phyloP scores from a whole-genome alignment of 805 yeast species.

The Schwanniomyces pseudopolymorphus region DNA sequence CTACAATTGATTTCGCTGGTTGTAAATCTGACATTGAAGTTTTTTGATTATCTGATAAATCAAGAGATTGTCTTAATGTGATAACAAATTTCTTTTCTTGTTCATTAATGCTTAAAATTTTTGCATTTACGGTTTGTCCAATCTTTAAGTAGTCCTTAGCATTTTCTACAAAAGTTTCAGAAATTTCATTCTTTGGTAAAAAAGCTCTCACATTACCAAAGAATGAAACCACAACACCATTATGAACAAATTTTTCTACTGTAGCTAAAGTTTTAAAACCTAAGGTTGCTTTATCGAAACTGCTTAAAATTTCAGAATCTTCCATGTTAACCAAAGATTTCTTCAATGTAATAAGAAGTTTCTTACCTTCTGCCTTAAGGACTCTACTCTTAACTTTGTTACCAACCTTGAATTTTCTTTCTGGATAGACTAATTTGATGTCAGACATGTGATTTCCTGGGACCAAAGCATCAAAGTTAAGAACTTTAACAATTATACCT shows the following conservation, averaged over 20 bases:
- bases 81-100: conserved; percentile 59
- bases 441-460: conserved; percentile 80
- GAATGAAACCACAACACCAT: conserved; percentile 83
- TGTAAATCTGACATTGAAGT: conserved; percentile 46
- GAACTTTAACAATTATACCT: conserved; percentile 68
- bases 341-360: conserved; percentile 68
- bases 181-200: conserved; percentile 83
- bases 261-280: conserved; percentile 68
- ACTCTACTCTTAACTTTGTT: conserved; percentile 76
- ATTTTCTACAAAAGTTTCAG: conserved; percentile 78
- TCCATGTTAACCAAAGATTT: conserved; percentile 76
- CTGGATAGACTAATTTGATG: conserved; percentile 81
- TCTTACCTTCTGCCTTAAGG: conserved; percentile 48
- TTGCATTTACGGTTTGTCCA: conserved; percentile 81
- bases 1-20: conserved; percentile 62
- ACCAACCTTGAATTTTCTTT: conserved; percentile 86
- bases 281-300: conserved; percentile 36
- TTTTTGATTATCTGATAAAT: conserved; percentile 47
- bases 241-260: conserved; percentile 64
- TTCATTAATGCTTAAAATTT: conserved; percentile 57
- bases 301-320: conserved; percentile 49
- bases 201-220: conserved; percentile 78
- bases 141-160: conserved; percentile 76
- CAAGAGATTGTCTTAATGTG: conserved; percentile 68
- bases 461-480: conserved; percentile 73